Evolutionary conservation across 805 yeast genomes (phyloP).

Genomic region (Lipomyces spencermartinsiae): DNA sequence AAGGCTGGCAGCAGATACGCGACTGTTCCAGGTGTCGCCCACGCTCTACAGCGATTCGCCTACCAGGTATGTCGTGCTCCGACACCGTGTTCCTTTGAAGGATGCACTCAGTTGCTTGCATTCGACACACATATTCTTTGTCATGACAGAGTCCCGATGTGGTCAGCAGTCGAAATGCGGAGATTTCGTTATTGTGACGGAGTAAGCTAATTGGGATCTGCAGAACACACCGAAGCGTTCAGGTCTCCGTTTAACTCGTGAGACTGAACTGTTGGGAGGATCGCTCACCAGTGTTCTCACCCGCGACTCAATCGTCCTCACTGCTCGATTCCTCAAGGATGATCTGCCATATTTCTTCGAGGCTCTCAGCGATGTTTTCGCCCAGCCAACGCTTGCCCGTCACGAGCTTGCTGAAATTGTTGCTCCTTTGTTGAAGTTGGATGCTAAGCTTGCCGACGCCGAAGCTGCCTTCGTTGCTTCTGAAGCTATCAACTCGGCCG

Average conservation of each 20-base stretch:
- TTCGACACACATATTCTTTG: background rate
- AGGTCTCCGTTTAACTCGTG: slow-evolving; percentile 91
- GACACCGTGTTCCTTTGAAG: background rate
- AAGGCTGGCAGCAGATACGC: slow-evolving; percentile 84
- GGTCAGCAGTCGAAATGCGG: background rate
- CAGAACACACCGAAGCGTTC: slow-evolving; percentile 82
- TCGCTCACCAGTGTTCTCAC: slow-evolving; percentile 68
- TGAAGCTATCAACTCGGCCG: slow-evolving; percentile 77
- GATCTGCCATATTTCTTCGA: slow-evolving; percentile 91
- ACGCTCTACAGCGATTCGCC: slow-evolving; percentile 80
- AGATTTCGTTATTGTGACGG: background rate
- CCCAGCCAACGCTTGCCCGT: slow-evolving; percentile 38
- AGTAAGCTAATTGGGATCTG: background rate
- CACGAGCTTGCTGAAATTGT: slow-evolving; percentile 86
- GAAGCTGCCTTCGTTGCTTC: slow-evolving; percentile 66
- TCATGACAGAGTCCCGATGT: background rate
- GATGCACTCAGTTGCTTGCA: background rate
- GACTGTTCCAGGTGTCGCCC: slow-evolving; percentile 78
- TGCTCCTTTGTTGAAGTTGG: slow-evolving; percentile 75
- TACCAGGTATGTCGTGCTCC: slow-evolving; percentile 50
- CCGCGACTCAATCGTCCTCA: slow-evolving; percentile 83
- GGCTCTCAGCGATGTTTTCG: slow-evolving; percentile 71
- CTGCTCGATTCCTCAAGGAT: slow-evolving; percentile 82
- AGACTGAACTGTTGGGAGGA: slow-evolving; percentile 93
- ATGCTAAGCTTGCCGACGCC: slow-evolving; percentile 58